phyloP scores from a whole-genome alignment of 2,329 filamentous ascomycete species.

The Hymenoscyphus repandus region DNA sequence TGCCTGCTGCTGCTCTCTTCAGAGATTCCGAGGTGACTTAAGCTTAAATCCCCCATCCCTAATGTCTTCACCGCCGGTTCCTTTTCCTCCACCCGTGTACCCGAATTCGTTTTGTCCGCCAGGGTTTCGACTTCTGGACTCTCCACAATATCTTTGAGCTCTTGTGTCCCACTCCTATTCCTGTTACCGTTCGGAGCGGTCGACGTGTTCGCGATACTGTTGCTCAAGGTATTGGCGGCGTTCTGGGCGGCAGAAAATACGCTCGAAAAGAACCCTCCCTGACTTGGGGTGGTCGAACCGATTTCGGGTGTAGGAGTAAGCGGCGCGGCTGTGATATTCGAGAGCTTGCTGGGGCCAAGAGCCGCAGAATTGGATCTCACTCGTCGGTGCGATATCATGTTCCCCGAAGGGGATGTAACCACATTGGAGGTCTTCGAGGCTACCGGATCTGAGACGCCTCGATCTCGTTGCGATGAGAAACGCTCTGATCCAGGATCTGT shows the following conservation, averaged over 20 bases:
- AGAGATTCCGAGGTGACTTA: conserved; percentile 79
- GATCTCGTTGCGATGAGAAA: conserved; percentile 24
- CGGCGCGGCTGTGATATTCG: conserved; percentile 65
- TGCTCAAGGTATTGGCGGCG: conserved; percentile 72
- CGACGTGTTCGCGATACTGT: conserved; percentile 64
- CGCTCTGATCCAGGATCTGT: conserved; percentile 38
- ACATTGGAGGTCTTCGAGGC: conserved; percentile 40
- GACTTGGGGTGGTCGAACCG: conserved; percentile 46
- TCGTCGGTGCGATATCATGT: conserved; percentile 69
- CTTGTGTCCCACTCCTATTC: conserved; percentile 33
- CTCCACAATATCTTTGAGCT: conserved; percentile 27
- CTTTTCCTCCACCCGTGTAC: conserved; percentile 43
- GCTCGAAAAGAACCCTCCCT: conserved; percentile 82
- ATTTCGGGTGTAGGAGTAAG: conserved; percentile 72
- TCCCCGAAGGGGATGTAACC: conserved; percentile 57
- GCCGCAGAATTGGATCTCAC: conserved; percentile 49
- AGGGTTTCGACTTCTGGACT: conserved; percentile 30
- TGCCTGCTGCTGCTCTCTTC: conserved; percentile 47
- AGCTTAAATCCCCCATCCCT: conserved; percentile 80
- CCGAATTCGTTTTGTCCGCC: conserved; percentile 29
- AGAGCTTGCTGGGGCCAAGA: conserved; percentile 73
- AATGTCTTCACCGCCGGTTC: conserved; percentile 83
- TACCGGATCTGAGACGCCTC: conserved; percentile 24
- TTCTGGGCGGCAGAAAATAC: conserved; percentile 91
- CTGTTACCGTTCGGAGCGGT: conserved; percentile 48